A percentile compares a stretch with the other conserved stretches of the same genome.
These are phyloP conservation scores for Coelastrella sp. DNA, from an alignment of 139 green algal genomes.

Conservation along the genomic window DNA sequence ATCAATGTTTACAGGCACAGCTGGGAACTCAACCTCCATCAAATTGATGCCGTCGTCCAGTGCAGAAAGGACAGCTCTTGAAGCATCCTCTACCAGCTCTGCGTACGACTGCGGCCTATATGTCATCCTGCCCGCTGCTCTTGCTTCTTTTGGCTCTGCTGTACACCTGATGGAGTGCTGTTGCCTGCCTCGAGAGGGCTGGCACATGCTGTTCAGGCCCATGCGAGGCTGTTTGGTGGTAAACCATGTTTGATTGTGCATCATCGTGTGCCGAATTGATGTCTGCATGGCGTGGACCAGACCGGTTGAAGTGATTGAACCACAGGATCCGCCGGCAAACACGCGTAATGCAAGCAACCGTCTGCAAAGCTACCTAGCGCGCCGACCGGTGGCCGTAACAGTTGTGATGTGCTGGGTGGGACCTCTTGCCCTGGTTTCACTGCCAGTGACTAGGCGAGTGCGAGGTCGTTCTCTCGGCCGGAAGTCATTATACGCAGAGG, in stretches of 20 bases:
- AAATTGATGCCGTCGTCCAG: conserved; percentile 73
- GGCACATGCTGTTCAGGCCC: background rate
- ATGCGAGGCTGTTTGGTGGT: conserved; percentile 4
- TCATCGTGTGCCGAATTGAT: background rate
- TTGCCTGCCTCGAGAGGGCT: background rate
- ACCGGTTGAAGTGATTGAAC: background rate
- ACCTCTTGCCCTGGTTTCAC: background rate
- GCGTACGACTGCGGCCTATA: conserved; percentile 82
- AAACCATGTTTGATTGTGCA: background rate
- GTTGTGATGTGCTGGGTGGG: background rate
- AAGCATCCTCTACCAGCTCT: conserved; percentile 84
- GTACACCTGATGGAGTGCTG: background rate
- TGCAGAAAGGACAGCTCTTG: conserved; percentile 64
- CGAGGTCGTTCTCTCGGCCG: background rate
- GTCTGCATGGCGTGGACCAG: conserved; percentile 13
- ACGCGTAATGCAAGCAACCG: no score
- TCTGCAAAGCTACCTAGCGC: no score
- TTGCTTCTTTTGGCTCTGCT: conserved; percentile 37
- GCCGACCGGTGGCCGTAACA: no score
- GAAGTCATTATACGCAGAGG: no score
- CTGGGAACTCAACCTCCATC: conserved; percentile 94
- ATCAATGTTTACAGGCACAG: conserved; percentile 75
- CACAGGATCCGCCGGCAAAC: no score
- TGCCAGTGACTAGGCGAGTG: background rate
- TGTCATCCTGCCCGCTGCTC: conserved; percentile 66